phyloP scores from a whole-genome alignment of 495 filamentous ascomycete species.

The Xylaria flabelliformis region DNA sequence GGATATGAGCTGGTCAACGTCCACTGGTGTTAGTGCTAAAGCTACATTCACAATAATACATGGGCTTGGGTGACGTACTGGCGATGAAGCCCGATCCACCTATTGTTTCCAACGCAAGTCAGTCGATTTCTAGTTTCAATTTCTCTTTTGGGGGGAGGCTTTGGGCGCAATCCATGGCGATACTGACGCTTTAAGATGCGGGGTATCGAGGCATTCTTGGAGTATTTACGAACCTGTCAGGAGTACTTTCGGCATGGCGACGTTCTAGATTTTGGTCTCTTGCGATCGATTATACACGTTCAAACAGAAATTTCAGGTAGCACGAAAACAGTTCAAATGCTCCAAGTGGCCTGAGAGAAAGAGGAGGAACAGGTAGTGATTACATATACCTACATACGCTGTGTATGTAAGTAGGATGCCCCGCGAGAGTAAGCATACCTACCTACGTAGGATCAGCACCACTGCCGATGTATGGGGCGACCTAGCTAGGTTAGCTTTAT shows the following conservation, averaged over 20 bases:
- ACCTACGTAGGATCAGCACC: neutral
- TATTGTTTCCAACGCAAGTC: constrained; percentile 22
- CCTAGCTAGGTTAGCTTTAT: neutral
- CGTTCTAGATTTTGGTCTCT: neutral
- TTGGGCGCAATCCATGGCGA: neutral
- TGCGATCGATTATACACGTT: neutral
- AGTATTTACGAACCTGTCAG: constrained; percentile 57
- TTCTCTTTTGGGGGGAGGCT: neutral
- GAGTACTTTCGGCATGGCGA: constrained; percentile 63
- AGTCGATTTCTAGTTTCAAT: neutral
- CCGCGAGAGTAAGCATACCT: constrained; percentile 1
- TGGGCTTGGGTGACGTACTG: constrained; percentile 40
- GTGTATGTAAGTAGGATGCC: neutral
- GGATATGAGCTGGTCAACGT: constrained; percentile 65
- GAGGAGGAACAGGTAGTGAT: neutral
- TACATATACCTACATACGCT: neutral
- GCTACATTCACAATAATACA: neutral
- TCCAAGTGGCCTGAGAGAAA: neutral
- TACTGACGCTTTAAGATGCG: neutral
- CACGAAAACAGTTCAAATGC: neutral
- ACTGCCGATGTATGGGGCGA: neutral
- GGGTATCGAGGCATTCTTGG: neutral
- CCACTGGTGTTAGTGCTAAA: constrained; percentile 6
- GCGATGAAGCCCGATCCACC: constrained; percentile 60
- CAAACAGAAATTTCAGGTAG: neutral